phyloP scores from a whole-genome alignment of 177 flowering plant species.

The Vitis hybrid region DNA sequence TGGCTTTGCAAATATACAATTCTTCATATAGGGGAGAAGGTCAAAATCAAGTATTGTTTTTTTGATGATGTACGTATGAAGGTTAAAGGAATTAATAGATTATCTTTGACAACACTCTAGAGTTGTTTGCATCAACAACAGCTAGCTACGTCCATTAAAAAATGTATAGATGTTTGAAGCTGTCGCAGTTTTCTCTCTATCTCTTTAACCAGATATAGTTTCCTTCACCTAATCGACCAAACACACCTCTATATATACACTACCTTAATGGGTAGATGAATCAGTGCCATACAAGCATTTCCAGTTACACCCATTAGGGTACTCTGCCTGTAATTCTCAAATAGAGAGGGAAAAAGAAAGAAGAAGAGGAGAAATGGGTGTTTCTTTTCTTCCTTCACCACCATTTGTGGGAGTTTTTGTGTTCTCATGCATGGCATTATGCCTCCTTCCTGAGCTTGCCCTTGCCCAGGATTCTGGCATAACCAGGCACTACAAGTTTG shows the following conservation, averaged over 20 bases:
- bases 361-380: conserved; percentile 16
- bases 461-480: conserved; percentile 10
- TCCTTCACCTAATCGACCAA: conserved; percentile 14
- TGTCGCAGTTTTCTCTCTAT: background rate
- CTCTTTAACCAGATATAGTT: background rate
- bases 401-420: conserved; percentile 13
- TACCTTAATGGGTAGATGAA: background rate
- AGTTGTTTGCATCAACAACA: conserved; percentile 25
- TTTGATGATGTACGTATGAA: no score
- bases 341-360: no score
- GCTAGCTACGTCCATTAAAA: background rate
- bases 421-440: conserved; percentile 5
- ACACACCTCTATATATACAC: conserved; percentile 9
- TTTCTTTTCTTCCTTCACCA: conserved; percentile 5
- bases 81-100: conserved; percentile 5
- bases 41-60: no score
- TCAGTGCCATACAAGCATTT: background rate
- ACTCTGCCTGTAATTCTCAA: background rate
- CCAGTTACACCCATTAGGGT: background rate
- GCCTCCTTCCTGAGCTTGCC: conserved; percentile 16
- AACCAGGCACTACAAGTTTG: conserved; percentile 34
- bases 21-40: no score
- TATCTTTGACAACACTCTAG: conserved; percentile 34
- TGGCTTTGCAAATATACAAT: no score
- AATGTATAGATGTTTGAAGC: background rate